Conservation (phyloP, 2,329 filamentous ascomycete species). For the Trichoderma atroviride region DNA sequence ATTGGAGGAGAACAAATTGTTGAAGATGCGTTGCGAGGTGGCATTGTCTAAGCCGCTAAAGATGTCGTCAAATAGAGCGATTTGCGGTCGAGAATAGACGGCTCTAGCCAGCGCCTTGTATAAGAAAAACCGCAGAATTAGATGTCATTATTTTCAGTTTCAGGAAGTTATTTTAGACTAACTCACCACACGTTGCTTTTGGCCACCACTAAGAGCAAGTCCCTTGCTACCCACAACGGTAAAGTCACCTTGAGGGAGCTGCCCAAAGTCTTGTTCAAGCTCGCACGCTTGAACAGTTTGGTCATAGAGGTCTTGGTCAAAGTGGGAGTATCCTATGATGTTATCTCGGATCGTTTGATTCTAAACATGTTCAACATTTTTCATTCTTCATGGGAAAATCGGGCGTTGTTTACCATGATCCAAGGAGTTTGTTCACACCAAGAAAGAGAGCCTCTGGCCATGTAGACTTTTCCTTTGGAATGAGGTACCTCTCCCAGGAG, state of each 20-base stretch:
- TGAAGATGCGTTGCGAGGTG: slow-evolving; percentile 40
- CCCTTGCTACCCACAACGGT: slow-evolving; percentile 51
- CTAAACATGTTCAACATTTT: slow-evolving; percentile 19
- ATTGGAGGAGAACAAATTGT: slow-evolving; percentile 33
- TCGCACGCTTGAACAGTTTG: slow-evolving; percentile 36
- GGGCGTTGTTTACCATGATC: slow-evolving; percentile 30
- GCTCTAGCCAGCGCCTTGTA: slow-evolving; percentile 43
- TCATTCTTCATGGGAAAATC: no score
- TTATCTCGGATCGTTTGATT: slow-evolving; percentile 42
- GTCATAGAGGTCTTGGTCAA: slow-evolving; percentile 35
- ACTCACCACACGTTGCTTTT: slow-evolving; percentile 47
- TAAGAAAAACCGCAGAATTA: not conserved
- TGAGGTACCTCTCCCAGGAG: slow-evolving; percentile 41
- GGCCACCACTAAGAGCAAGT: slow-evolving; percentile 50
- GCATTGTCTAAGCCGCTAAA: slow-evolving; percentile 44
- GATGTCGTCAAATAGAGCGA: slow-evolving; percentile 44
- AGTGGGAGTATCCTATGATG: slow-evolving; percentile 38
- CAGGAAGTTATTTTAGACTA: not conserved
- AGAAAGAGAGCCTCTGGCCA: slow-evolving; percentile 30
- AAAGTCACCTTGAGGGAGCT: slow-evolving; percentile 41
- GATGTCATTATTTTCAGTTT: not conserved
- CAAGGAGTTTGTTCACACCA: slow-evolving; percentile 43
- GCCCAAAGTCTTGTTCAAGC: slow-evolving; percentile 39
- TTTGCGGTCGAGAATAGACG: slow-evolving; percentile 39
- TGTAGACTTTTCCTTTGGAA: slow-evolving; percentile 29